These are phyloP conservation scores for Taphrina flavorubra DNA, from an alignment of 1,139 yeast genomes.

Conservation along the genomic window DNA sequence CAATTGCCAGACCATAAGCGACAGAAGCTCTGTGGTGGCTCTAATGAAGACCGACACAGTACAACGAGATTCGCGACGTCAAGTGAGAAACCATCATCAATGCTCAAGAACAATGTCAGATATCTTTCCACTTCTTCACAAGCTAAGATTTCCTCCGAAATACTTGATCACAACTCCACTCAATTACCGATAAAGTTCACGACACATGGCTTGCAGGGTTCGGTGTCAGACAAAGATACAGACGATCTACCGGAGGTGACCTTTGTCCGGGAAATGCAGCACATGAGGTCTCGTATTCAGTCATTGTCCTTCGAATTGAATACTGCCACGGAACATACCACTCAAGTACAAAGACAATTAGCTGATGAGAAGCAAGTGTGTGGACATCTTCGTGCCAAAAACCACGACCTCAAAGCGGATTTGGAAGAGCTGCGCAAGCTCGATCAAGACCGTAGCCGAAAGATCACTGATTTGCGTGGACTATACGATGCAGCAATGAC, in stretches of 20 bases:
- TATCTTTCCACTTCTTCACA: no score
- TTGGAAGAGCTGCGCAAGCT: not conserved
- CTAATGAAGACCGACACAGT: not conserved
- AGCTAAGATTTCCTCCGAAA: not conserved
- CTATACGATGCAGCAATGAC: not conserved
- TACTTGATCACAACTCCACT: not conserved
- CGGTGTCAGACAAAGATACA: not conserved
- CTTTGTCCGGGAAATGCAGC: slow-evolving; percentile 12
- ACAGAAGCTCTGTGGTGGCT: not conserved
- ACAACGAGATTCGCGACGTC: not conserved
- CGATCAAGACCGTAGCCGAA: not conserved
- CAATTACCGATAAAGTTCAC: not conserved
- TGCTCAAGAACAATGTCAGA: not conserved
- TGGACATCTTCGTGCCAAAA: not conserved
- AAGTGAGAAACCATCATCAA: not conserved
- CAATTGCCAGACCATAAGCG: slow-evolving; percentile 5
- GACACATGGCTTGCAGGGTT: not conserved
- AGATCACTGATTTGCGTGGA: not conserved
- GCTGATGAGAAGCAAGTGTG: not conserved
- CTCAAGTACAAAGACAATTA: not conserved
- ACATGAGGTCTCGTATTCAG: not conserved
- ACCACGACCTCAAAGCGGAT: not conserved
- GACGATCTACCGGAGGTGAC: slow-evolving; percentile 2
- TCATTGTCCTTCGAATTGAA: not conserved
- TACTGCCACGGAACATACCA: not conserved